Evolutionary conservation across 2,329 filamentous ascomycete genomes (phyloP), one percentile per base, ranked within the genome.

Genomic region (Ophiostoma sp.): DNA sequence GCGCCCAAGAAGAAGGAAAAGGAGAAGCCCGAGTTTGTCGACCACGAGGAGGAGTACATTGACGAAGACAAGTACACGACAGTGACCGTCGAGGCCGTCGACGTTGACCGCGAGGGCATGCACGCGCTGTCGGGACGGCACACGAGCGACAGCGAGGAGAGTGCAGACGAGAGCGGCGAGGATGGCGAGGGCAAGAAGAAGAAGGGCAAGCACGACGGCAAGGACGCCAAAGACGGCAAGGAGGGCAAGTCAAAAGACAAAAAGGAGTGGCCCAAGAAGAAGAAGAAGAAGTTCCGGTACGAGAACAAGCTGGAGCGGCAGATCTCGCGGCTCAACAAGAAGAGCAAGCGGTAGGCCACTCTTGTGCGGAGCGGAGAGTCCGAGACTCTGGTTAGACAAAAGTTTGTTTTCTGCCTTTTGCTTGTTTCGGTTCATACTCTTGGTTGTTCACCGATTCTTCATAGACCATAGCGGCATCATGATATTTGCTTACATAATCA

Each of bases 51-150:
- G 73, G 93, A 98, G 77, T 99, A 97, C 79, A 86, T 97, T 72
- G 95, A 99, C 77, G 95, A 98, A 77, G 94, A 97, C 77, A 91
- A 90, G 76, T 97, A 92, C 77, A 98, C 95, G 0, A 97, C 92
- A 0, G 95, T 99, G 40, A 97, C 92, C 0, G 88, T 99, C 1
- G 94, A 97, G 77, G 89, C 91, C 11, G 92, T 99, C 73, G 89
- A 89, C 71, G 85, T 96, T 16, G 89, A 90, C 12, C 86, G 87
- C 72, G 87, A 93, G 68, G 91, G 91, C 0, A 79, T 96, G 64
- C 83, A 86, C 69, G 88, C 85, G 73, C 81, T 82, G 11, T 65
- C 67, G 4, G 78, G 3, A 76, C 80, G 60, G 73, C 68, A 67
- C 63, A 79, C 65, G n/a, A 68, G 68, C 27, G 70, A 67, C 60